Percentiles rank a stretch among this genome's conserved stretches.
Conservation (phyloP, 2,329 filamentous ascomycete genomes). For the Pseudogymnoascus sp. region DNA sequence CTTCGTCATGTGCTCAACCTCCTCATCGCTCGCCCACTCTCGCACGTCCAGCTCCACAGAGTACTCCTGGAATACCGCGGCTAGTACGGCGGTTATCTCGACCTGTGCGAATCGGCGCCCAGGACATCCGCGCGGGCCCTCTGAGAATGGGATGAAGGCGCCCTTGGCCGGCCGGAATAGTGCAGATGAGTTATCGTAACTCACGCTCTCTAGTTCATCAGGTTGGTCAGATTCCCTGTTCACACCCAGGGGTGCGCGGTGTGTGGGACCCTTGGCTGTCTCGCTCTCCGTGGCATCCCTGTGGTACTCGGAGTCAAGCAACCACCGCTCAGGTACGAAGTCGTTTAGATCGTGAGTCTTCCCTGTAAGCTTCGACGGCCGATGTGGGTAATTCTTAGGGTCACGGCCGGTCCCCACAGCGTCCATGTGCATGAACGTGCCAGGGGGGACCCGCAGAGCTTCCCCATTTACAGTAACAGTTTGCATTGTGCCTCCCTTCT, state of each 20-base stretch:
- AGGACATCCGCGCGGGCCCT: conserved; percentile 29
- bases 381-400: conserved; percentile 48
- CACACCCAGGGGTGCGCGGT: neutral
- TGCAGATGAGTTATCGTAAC: neutral
- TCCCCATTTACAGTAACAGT: conserved; percentile 19
- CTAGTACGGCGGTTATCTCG: conserved; percentile 30
- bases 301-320: conserved; percentile 25
- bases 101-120: conserved; percentile 34
- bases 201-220: neutral
- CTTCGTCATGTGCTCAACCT: conserved; percentile 22
- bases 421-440: conserved; percentile 40
- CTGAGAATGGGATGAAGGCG: conserved; percentile 26
- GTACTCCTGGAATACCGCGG: conserved; percentile 24
- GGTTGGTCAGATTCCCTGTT: neutral
- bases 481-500: conserved; percentile 17
- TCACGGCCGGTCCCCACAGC: conserved; percentile 45
- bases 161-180: conserved; percentile 26
- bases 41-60: conserved; percentile 27
- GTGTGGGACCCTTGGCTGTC: neutral
- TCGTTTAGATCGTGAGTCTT: conserved; percentile 38
- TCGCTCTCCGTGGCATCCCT: conserved; percentile 29
- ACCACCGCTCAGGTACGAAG: conserved; percentile 53
- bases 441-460: conserved; percentile 19
- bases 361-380: conserved; percentile 14
- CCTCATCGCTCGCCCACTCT: conserved; percentile 26